These are phyloP conservation scores for Debaryomyces prosopidis DNA, from an alignment of 805 yeast species.

Conservation along the genomic window DNA sequence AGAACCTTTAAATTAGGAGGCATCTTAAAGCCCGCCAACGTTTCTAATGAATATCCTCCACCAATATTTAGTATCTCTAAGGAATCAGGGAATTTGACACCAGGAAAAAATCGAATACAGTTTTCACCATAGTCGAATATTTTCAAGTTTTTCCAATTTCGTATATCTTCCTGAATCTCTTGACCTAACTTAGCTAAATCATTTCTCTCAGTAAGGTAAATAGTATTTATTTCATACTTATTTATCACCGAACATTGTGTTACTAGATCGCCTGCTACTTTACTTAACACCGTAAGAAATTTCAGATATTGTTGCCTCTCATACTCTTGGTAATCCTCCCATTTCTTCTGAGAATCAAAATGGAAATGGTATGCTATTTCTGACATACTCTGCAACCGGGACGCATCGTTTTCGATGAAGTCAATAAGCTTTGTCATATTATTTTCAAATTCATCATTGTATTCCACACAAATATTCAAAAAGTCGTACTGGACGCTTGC, in stretches of 20 bases:
- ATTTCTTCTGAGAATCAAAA: conserved; percentile 29
- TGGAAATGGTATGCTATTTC: conserved; percentile 37
- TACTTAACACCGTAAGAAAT: conserved; percentile 22
- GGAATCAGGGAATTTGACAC: conserved; percentile 38
- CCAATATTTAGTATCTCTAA: conserved; percentile 39
- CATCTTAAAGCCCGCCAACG: conserved; percentile 40
- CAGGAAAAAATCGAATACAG: conserved; percentile 38
- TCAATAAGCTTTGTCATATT: conserved; percentile 20
- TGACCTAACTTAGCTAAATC: conserved; percentile 33
- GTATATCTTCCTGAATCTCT: conserved; percentile 38
- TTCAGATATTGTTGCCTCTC: conserved; percentile 25
- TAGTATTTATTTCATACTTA: conserved; percentile 35
- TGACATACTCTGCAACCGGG: conserved; percentile 12
- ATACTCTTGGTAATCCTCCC: conserved; percentile 27
- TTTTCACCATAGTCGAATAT: conserved; percentile 40
- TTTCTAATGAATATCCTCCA: conserved; percentile 39
- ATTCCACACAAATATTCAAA: conserved; percentile 32
- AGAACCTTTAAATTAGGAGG: conserved; percentile 31
- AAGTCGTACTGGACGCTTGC: conserved; percentile 12
- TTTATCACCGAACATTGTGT: conserved; percentile 39
- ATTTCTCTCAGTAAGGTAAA: conserved; percentile 32
- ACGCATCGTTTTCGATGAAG: conserved; percentile 19
- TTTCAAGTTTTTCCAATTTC: conserved; percentile 32
- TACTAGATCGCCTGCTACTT: conserved; percentile 27
- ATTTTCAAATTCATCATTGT: conserved; percentile 26